These are phyloP conservation scores for Microdochium nivale DNA, from an alignment of 2,329 filamentous ascomycete genomes.

Conservation along the genomic window DNA sequence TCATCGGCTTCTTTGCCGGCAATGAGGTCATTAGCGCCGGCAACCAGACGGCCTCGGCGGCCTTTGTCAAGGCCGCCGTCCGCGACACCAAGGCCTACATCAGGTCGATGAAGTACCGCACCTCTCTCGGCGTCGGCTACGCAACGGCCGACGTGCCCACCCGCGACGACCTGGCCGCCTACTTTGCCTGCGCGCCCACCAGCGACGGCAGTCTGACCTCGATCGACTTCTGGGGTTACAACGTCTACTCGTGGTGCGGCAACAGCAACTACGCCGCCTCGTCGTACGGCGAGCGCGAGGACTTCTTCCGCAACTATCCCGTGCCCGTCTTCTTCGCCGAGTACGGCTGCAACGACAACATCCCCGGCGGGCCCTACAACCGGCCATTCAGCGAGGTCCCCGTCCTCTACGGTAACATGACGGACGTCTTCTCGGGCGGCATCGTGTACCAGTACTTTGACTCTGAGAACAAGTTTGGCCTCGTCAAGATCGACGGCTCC, in stretches of 20 bases:
- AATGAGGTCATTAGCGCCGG: constrained; percentile 91
- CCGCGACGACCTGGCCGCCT: constrained; percentile 73
- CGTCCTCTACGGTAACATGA: constrained; percentile 79
- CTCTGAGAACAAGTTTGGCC: constrained; percentile 81
- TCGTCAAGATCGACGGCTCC: constrained; percentile 51
- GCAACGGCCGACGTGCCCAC: constrained; percentile 86
- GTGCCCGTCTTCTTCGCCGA: constrained; percentile 98
- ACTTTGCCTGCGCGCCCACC: constrained; percentile 82
- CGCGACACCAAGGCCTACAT: constrained; percentile 96
- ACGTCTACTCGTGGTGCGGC: constrained; percentile 99
- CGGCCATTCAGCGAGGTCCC: constrained; percentile 81
- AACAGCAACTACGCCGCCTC: constrained; percentile 68
- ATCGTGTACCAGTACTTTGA: constrained; percentile 99
- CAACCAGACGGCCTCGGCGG: constrained; percentile 83
- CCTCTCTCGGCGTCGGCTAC: constrained; percentile 79
- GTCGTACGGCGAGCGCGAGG: constrained; percentile 72
- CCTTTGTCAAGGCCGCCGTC: constrained; percentile 95
- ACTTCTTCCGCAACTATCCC: constrained; percentile 82
- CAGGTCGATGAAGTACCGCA: constrained; percentile 64
- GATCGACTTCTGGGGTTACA: constrained; percentile 99
- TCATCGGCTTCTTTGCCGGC: constrained; percentile 95
- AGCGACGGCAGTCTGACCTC: constrained; percentile 31
- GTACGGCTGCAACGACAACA: constrained; percentile 78
- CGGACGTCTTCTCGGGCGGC: constrained; percentile 80
- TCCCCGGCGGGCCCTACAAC: constrained; percentile 45